Percentiles rank a stretch among this genome's conserved stretches.
Conservation (phyloP, 306 rosid species). For the Corylus heterophylla region DNA sequence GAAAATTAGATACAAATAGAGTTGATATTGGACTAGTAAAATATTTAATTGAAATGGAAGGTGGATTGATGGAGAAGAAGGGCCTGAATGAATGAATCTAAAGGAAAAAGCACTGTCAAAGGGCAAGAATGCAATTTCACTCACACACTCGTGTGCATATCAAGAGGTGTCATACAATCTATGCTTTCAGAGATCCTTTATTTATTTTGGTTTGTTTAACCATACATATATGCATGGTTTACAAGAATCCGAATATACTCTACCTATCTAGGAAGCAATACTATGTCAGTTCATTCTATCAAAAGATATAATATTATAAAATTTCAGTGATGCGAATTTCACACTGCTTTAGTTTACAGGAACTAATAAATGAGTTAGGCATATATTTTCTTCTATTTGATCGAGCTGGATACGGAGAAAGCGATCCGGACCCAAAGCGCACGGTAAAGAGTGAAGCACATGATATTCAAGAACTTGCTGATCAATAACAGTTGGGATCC, state of each 20-base stretch:
- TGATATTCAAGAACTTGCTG: constrained; percentile 55
- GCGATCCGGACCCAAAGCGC: constrained; percentile 75
- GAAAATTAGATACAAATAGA: neutral
- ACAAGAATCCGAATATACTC: neutral
- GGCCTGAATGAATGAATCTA: neutral
- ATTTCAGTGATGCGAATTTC: constrained; percentile 27
- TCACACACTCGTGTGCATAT: constrained; percentile 7
- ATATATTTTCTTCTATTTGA: constrained; percentile 65
- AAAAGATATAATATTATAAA: neutral
- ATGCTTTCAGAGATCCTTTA: neutral
- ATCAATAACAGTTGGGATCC: constrained; percentile 39
- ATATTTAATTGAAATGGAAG: too few relatives aligned
- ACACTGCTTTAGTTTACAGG: constrained; percentile 44
- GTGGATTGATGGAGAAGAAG: too few relatives aligned
- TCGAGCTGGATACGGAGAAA: constrained; percentile 87
- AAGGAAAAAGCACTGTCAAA: neutral
- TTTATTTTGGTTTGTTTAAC: neutral
- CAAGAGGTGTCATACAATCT: neutral
- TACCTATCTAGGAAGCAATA: neutral
- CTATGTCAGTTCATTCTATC: constrained; percentile 6
- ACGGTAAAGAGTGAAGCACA: constrained; percentile 77
- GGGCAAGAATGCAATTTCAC: neutral
- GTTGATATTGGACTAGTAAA: neutral
- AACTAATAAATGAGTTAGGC: constrained; percentile 51
- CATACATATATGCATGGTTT: neutral